Conservation (phyloP, 148 eudicot species). For the Fagopyrum esculentum region DNA sequence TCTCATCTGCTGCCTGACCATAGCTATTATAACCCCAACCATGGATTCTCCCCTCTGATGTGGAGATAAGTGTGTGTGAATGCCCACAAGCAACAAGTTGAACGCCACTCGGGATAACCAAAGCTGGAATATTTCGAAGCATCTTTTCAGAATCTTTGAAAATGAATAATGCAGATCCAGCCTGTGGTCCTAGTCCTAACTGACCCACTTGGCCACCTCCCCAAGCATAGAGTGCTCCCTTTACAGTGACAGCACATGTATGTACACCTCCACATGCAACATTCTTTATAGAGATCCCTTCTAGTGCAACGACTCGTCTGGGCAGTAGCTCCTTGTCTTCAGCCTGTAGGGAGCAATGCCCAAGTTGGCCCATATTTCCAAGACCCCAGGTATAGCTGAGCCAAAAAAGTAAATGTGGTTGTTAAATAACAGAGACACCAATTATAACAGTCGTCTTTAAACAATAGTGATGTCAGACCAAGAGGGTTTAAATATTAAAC, state of each 20-base stretch:
- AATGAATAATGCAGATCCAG: slow-evolving; percentile 53
- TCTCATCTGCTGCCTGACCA: slow-evolving; percentile 92
- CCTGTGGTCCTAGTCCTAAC: slow-evolving; percentile 84
- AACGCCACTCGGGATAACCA: slow-evolving; percentile 70
- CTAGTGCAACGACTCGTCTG: slow-evolving; percentile 80
- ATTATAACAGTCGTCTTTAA: neutral
- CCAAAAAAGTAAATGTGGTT: neutral
- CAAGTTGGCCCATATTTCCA: slow-evolving; percentile 96
- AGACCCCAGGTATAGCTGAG: slow-evolving; percentile 97
- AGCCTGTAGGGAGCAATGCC: slow-evolving; percentile 90
- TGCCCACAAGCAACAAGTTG: slow-evolving; percentile 89
- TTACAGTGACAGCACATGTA: slow-evolving; percentile 76
- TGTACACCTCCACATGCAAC: slow-evolving; percentile 95
- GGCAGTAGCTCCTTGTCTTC: slow-evolving; percentile 85
- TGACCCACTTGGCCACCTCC: slow-evolving; percentile 97
- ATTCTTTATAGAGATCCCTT: slow-evolving; percentile 50
- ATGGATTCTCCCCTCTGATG: slow-evolving; percentile 81
- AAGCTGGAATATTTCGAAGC: slow-evolving; percentile 71
- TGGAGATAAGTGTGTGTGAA: slow-evolving; percentile 88
- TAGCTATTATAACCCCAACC: slow-evolving; percentile 99
- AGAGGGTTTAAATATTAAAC: neutral
- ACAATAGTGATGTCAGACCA: neutral
- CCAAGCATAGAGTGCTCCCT: slow-evolving; percentile 99
- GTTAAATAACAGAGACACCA: neutral
- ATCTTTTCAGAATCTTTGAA: slow-evolving; percentile 52